Base-by-base conservation (phyloP, 2,329 filamentous ascomycete species). In the Sclerotinia sclerotiorum region DNA sequence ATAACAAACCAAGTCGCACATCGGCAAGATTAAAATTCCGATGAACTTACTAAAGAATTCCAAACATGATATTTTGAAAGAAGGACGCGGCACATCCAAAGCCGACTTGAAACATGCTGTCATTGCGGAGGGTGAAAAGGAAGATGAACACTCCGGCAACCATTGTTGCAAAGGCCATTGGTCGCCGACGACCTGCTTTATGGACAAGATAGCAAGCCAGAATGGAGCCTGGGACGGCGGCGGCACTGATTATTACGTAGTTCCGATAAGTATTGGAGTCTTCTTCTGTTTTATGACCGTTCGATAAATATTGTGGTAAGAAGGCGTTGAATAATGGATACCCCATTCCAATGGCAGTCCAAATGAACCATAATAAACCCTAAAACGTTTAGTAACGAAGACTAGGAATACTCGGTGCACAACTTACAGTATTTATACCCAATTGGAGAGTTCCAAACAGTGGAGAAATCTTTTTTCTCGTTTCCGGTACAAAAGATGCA, bases 271-370 rank as follows among this genome's bases (percentile, higher is more conserved):
- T 86, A 29, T 81, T 80, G 56, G 76, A 69, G 69, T 78, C 76
- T 4, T 82, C 81, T 67, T 84, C 74, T 44, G 71, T 73, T 46
- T 74, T 72, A 21, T 81, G 81, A 35, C 86, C 84, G 68, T 87
- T 85, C 32, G 88, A 86, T 69, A 96, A 86, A 76, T 95, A 95
- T 73, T 95, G 91, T 0, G 93, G 93, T n/a, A 97, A 84, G 80
- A 96, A 96, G 65, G 91, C 90, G 78, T 95, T 95, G 84, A 94
- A 97, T 1, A 97, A 85, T 0, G 92, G 92, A 76, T 94, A 96
- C 3, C 89, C 92, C 87, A 96, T 90, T 69, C 92, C 92, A 72
- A 96, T 94, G 19, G 87, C 89, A 0, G 88, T 84, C 92, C 92
- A 96, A 77, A 88, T 88, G 79, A 93, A 91, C 90, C 90, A 93